Conservation (phyloP, 2,329 filamentous ascomycete genomes). For the Coleophoma eucalyptorum region DNA sequence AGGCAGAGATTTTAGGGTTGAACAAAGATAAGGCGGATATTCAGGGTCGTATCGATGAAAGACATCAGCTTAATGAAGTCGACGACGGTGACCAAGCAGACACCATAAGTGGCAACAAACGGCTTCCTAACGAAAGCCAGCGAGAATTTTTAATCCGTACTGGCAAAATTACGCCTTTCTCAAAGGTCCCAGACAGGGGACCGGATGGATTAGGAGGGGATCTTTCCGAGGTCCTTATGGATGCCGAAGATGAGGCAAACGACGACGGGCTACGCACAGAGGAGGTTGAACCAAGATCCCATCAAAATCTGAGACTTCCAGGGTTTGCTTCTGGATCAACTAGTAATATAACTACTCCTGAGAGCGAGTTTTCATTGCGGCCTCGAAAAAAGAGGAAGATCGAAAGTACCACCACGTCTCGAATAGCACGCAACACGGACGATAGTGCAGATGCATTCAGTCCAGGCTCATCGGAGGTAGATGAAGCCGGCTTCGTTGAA, state of each 20-base stretch:
- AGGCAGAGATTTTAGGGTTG: constrained; percentile 36
- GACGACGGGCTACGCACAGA: constrained; percentile 36
- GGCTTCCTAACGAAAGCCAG: constrained; percentile 74
- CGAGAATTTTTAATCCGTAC: constrained; percentile 91
- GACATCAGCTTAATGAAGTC: constrained; percentile 52
- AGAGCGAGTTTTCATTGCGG: constrained; percentile 53
- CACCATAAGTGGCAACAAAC: constrained; percentile 45
- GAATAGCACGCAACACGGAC: constrained; percentile 15
- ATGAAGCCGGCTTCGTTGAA: constrained; percentile 28
- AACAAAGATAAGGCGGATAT: constrained; percentile 78
- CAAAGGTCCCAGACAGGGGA: constrained; percentile 57
- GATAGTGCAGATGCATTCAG: constrained; percentile 24
- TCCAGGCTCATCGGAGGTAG: constrained; percentile 15
- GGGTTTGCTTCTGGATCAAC: constrained; percentile 58
- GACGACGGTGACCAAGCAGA: constrained; percentile 37
- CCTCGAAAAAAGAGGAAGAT: constrained; percentile 52
- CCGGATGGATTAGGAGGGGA: constrained; percentile 60
- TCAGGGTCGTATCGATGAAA: constrained; percentile 72
- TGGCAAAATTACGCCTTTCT: constrained; percentile 96
- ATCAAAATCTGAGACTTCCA: constrained; percentile 69
- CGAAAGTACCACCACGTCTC: constrained; percentile 26
- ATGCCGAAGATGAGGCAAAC: constrained; percentile 69
- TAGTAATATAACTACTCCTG: constrained; percentile 28
- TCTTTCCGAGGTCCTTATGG: constrained; percentile 72
- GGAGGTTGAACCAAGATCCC: constrained; percentile 50